Percentiles rank a stretch among this genome's conserved stretches.
Evolutionary conservation across 2,329 filamentous ascomycete species (phyloP).

Genomic region (Escovopsis sp.): DNA sequence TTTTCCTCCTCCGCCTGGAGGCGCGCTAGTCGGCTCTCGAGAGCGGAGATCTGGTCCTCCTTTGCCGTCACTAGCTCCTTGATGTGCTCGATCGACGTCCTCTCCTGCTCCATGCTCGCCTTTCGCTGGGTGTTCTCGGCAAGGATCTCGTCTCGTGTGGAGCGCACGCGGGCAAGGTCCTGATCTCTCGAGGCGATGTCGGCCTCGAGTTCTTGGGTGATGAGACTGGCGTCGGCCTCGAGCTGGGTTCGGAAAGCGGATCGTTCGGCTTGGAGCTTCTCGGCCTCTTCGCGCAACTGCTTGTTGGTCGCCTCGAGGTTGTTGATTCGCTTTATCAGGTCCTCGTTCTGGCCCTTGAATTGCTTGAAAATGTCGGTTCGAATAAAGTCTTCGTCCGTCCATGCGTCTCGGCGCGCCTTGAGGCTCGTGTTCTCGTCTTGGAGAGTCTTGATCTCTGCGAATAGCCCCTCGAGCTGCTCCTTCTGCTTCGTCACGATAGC

Average conservation of each 20-base stretch:
- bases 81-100: conserved; percentile 53
- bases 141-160: conserved; percentile 69
- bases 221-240: conserved; percentile 62
- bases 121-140: conserved; percentile 73
- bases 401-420: conserved; percentile 50
- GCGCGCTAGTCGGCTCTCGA: conserved; percentile 73
- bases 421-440: conserved; percentile 68
- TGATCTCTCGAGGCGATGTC: conserved; percentile 69
- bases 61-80: conserved; percentile 69
- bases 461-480: conserved; percentile 67
- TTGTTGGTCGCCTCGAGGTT: conserved; percentile 80
- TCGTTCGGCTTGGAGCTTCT: conserved; percentile 73
- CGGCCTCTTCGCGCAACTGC: conserved; percentile 68
- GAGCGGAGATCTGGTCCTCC: conserved; percentile 62
- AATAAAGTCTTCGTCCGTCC: conserved; percentile 86
- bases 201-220: conserved; percentile 64
- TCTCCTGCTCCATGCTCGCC: conserved; percentile 62
- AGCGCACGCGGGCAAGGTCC: conserved; percentile 74
- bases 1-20: conserved; percentile 37
- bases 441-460: conserved; percentile 59
- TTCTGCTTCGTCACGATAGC: conserved; percentile 72
- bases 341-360: conserved; percentile 79
- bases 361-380: conserved; percentile 89
- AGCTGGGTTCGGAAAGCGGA: conserved; percentile 68
- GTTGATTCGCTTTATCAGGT: conserved; percentile 84